Base-by-base conservation (phyloP, 2,329 filamentous ascomycete genomes). In the Ceratocystis lukuohia region DNA sequence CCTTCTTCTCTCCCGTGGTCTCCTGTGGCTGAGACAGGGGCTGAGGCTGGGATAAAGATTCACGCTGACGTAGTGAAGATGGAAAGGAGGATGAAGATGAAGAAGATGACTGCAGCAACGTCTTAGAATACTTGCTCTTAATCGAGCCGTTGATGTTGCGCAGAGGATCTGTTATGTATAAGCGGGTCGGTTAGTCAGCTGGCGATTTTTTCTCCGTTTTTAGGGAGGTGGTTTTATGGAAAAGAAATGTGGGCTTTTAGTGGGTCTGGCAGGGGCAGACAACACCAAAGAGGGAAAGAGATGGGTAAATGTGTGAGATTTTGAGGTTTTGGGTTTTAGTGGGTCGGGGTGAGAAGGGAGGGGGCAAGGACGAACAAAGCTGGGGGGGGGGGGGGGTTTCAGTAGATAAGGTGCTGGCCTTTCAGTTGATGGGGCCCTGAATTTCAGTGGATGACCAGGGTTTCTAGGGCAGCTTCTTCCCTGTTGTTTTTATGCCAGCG, bases 101-200 rank as follows among this genome's bases (percentile, higher is more conserved):
- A 41, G 37, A 41, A 41, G 37, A 41, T 41, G 37, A 41, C 37
- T 41, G 37, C 37, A 41, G 37, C 20, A 48, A 28, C 33, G 64
- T 64, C 59, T 64, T 68, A n/a, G 65, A 61, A 53, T 66, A 68
- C 37, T 64, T 64, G 33, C 57, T 48, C 59, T 68, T 68, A 56
- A 68, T 61, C 17, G 64, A 68, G 48, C 66, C 66, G 53, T 66
- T 64, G 33, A 68, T 50, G 65, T 68, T 68, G 44, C 64, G 64
- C 37, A 68, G 59, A 28, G 64, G 59, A 57, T 68, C 66, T 68
- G 37, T 41, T 41, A 12, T 41, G 53, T 63, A 65, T 62, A 66
- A 48, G 65, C 57, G 59, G 61, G 59, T 66, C 45, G 37, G 65
- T 66, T 66, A 66, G 66, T 64, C 50, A 67, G 61, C 66, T 59